Percentiles rank a stretch among this genome's conserved stretches.
Evolutionary conservation across 805 yeast species (phyloP).

Genomic region (Ogataea corticis): DNA sequence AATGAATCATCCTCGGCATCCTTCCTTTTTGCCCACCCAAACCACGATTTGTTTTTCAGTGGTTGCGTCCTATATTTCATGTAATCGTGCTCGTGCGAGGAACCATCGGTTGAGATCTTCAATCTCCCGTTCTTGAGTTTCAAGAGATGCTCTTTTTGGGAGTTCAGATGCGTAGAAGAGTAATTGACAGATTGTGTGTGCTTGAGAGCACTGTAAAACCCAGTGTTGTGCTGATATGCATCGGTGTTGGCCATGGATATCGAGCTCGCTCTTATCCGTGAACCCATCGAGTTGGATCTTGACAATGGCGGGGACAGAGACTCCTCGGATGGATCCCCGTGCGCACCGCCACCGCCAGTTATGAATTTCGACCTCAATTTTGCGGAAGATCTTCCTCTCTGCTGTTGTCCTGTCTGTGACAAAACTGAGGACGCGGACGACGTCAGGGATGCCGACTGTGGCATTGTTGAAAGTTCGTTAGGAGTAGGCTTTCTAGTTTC

Average conservation of each 20-base stretch:
- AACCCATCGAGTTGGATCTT: constrained; percentile 20
- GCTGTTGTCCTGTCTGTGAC: constrained; percentile 13
- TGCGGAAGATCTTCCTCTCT: constrained; percentile 23
- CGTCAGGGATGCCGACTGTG: constrained; percentile 11
- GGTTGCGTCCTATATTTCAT: constrained; percentile 35
- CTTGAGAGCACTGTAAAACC: constrained; percentile 18
- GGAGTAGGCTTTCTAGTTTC: background rate
- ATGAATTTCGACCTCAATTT: constrained; percentile 23
- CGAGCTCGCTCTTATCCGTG: constrained; percentile 23
- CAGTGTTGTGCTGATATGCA: constrained; percentile 12
- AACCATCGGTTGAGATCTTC: constrained; percentile 32
- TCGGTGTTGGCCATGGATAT: constrained; percentile 24
- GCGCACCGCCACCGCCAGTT: constrained; percentile 7
- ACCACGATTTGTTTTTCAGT: constrained; percentile 30
- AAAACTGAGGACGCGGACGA: constrained; percentile 15
- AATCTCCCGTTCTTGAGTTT: constrained; percentile 33
- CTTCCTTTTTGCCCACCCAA: constrained; percentile 36
- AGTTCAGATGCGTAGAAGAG: constrained; percentile 20
- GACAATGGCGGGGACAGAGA: constrained; percentile 26
- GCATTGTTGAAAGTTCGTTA: constrained; percentile 1
- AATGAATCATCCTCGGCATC: constrained; percentile 31
- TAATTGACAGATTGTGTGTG: constrained; percentile 30
- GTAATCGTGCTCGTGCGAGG: constrained; percentile 37
- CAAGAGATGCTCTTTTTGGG: constrained; percentile 28
- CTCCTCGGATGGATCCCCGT: constrained; percentile 21